phyloP scores from a whole-genome alignment of 2,329 filamentous ascomycete genomes.

The Dichotomopilus funicola region DNA sequence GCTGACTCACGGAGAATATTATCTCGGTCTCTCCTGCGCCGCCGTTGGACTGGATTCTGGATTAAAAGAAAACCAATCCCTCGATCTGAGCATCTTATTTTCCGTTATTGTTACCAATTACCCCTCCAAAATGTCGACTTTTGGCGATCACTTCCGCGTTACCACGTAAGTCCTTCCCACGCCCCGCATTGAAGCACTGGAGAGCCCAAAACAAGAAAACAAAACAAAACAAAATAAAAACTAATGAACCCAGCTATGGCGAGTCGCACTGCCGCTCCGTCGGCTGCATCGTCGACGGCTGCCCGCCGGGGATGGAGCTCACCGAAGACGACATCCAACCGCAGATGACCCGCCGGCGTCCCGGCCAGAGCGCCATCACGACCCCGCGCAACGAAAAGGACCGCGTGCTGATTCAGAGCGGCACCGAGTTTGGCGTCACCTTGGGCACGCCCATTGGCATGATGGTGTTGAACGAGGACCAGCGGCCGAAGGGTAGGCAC shows the following conservation, averaged over 20 bases:
- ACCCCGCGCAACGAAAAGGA: conserved; percentile 93
- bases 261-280: conserved; percentile 77
- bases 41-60: not conserved
- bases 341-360: conserved; percentile 83
- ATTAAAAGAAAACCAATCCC: not conserved
- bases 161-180: conserved; percentile 57
- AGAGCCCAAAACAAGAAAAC: no score
- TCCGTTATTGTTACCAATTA: not conserved
- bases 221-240: no score
- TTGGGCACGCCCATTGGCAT: conserved; percentile 87
- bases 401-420: conserved; percentile 83
- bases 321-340: conserved; percentile 86
- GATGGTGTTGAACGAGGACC: conserved; percentile 85
- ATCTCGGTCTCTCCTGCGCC: not conserved
- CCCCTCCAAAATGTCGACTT: conserved; percentile 66
- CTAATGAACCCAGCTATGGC: conserved; percentile 35
- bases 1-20: conserved; percentile 13
- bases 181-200: not conserved
- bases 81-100: not conserved
- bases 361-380: conserved; percentile 82
- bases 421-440: conserved; percentile 82
- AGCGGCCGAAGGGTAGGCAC: conserved; percentile 58
- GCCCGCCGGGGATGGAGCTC: conserved; percentile 79
- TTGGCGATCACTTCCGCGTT: conserved; percentile 74
- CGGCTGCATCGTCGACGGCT: conserved; percentile 90